These are phyloP conservation scores for Wickerhamiella lipophila DNA, from an alignment of 805 yeast genomes.

Conservation along the genomic window DNA sequence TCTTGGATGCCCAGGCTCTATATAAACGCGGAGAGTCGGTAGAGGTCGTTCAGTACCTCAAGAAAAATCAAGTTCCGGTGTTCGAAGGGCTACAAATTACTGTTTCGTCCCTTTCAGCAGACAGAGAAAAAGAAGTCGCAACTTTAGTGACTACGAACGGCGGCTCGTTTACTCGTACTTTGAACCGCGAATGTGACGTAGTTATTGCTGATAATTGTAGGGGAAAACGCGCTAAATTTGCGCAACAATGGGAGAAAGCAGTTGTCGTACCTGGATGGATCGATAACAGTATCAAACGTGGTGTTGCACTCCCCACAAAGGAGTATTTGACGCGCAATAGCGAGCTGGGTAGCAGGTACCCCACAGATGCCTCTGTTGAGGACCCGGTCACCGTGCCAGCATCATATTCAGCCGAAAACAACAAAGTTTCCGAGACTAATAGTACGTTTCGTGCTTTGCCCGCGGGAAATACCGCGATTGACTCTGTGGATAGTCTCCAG, in stretches of 20 bases:
- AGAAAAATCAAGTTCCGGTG: conserved; percentile 19
- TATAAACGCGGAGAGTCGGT: conserved; percentile 45
- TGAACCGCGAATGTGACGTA: conserved; percentile 23
- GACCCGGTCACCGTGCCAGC: neutral
- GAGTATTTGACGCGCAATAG: conserved; percentile 27
- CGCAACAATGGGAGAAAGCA: conserved; percentile 31
- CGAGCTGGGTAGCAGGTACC: neutral
- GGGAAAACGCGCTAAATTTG: conserved; percentile 30
- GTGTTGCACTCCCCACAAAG: conserved; percentile 32
- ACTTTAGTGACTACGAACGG: conserved; percentile 26
- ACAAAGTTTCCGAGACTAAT: too few species aligned
- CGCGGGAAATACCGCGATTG: neutral
- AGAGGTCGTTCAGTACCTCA: conserved; percentile 21
- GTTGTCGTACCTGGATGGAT: conserved; percentile 37
- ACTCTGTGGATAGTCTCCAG: neutral
- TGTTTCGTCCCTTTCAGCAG: conserved; percentile 25
- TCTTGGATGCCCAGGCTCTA: conserved; percentile 34
- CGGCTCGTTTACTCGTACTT: conserved; percentile 25
- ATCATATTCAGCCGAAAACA: too few species aligned
- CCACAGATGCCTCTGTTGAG: neutral
- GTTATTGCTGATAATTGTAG: conserved; percentile 24
- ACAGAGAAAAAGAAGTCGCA: conserved; percentile 22
- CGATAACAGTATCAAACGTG: conserved; percentile 30
- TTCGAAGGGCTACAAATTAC: conserved; percentile 30
- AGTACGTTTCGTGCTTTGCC: too few species aligned